Percentiles rank a stretch among this genome's conserved stretches.
These are phyloP conservation scores for Houttuynia cordata DNA, from an alignment of 164 flowering plant genomes.

Conservation along the genomic window DNA sequence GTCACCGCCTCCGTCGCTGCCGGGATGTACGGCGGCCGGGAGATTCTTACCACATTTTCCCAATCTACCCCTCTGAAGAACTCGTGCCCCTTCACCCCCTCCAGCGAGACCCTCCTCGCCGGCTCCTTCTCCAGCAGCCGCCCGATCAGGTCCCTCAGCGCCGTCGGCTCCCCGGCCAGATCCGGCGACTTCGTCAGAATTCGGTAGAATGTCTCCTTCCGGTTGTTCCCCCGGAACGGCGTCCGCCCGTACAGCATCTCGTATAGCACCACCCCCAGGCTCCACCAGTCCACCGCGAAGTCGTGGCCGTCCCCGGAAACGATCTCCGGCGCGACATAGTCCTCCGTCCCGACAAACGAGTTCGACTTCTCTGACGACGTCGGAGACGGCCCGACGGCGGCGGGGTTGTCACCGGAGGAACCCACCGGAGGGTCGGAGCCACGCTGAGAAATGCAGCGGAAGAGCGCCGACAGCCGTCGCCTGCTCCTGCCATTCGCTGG, in stretches of 20 bases:
- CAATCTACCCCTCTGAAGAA: slow-evolving; percentile 56
- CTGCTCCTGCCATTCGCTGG: slow-evolving; percentile 6
- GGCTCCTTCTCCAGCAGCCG: slow-evolving; percentile 63
- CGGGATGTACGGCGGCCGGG: slow-evolving; percentile 72
- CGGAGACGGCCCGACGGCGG: background rate
- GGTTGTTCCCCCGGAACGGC: slow-evolving; percentile 55
- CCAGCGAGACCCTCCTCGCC: slow-evolving; percentile 31
- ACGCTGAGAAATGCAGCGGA: slow-evolving; percentile 16
- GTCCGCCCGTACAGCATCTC: slow-evolving; percentile 91
- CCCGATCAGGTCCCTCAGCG: slow-evolving; percentile 59
- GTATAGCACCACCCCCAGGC: slow-evolving; percentile 70
- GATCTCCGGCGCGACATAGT: slow-evolving; percentile 89
- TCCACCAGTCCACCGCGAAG: slow-evolving; percentile 87
- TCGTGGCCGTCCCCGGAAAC: slow-evolving; percentile 67
- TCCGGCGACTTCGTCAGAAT: slow-evolving; percentile 42
- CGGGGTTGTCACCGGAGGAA: background rate
- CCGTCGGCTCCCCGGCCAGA: slow-evolving; percentile 56
- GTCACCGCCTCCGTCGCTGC: background rate
- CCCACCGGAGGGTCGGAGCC: slow-evolving; percentile 10
- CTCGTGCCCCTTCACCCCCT: slow-evolving; percentile 60
- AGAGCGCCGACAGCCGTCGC: slow-evolving; percentile 12
- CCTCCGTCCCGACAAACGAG: slow-evolving; percentile 97
- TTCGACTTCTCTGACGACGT: slow-evolving; percentile 42
- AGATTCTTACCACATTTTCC: slow-evolving; percentile 33
- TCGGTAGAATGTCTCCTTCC: slow-evolving; percentile 74